Evolutionary conservation across 2,329 filamentous ascomycete species (phyloP), one percentile per base, ranked within the genome.

Genomic region (Colletotrichum neosansevieriae): DNA sequence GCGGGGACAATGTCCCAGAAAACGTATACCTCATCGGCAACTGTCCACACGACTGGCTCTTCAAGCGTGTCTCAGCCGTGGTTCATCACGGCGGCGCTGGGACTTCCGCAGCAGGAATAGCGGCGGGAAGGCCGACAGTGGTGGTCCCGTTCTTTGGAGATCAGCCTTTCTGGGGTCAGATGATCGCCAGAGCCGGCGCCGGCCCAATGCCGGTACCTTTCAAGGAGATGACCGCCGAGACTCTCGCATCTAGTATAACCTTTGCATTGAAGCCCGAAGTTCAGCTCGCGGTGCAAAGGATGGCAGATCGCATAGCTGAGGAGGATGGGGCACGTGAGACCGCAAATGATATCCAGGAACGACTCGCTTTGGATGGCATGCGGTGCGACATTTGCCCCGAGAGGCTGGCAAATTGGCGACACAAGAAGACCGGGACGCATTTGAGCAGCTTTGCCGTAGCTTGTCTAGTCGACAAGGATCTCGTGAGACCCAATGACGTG

Each of bases 111-210:
- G 88, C 88, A 17, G 89, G 88, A 1, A 80, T 91, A 10, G 86
- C 86, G 61, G 85, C 82, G 57, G 89, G 84, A 1, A 84, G 83
- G 49, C 89, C 89, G 0, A 90, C 89, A 1, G 87, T 90, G 75
- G 86, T 91, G 21, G 86, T 91, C 0, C 89, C 89, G 0, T 91
- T 91, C 78, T 91, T 91, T 70, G 89, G 89, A 9, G 89, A 89
- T 71, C 89, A 91, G 73, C 86, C 88, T 2, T 91, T 91, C 72
- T 91, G 89, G 89, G 89, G 89, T 2, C 82, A 85, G 9, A 91
- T 91, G 81, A 83, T 90, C 19, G 83, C 86, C 0, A 80, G 81
- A 42, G 88, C 89, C 6, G 88, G 88, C 6, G 89, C 89, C 2
- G 89, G 89, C 0, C 88, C 89, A 1, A 71, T 75, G 0, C 87